These are phyloP conservation scores for Raffaelea deltoideospora DNA, from an alignment of 2,329 filamentous ascomycete genomes.

Conservation along the genomic window DNA sequence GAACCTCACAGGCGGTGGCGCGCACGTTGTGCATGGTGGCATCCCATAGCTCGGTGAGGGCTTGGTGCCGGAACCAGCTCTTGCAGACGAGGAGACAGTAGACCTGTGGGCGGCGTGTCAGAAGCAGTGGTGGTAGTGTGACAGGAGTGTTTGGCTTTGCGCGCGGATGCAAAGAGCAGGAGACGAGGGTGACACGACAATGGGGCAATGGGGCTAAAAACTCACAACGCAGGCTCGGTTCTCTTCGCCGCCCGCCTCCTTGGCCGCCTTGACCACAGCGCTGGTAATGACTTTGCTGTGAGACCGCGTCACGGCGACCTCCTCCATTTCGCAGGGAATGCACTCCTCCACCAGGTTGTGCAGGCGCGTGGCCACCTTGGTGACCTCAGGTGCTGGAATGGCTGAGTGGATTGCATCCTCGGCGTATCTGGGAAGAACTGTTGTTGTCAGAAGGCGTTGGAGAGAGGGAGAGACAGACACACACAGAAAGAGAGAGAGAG, in stretches of 20 bases:
- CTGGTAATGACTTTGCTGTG: slow-evolving; percentile 77
- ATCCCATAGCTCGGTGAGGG: slow-evolving; percentile 77
- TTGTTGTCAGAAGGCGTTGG: background rate
- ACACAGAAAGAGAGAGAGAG: background rate
- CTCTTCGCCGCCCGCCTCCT: slow-evolving; percentile 62
- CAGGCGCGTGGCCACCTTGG: slow-evolving; percentile 74
- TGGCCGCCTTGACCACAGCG: slow-evolving; percentile 66
- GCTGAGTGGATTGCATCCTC: slow-evolving; percentile 46
- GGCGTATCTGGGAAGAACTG: slow-evolving; percentile 52
- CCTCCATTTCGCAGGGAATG: slow-evolving; percentile 78
- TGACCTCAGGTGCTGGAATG: slow-evolving; percentile 65
- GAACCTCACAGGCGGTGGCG: slow-evolving; percentile 73
- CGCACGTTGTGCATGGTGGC: slow-evolving; percentile 67
- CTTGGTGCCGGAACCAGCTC: slow-evolving; percentile 66
- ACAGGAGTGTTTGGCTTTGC: too few relatives aligned
- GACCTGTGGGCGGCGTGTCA: too few relatives aligned
- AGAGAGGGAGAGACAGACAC: background rate
- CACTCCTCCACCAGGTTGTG: slow-evolving; percentile 84
- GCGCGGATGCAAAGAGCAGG: too few relatives aligned
- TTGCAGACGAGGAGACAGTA: slow-evolving; percentile 63
- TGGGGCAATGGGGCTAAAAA: too few relatives aligned
- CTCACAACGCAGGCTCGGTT: slow-evolving; percentile 58
- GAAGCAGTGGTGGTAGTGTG: too few relatives aligned
- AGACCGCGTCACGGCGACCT: slow-evolving; percentile 56
- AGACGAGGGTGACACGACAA: too few relatives aligned